Evolutionary conservation across 441 rosid species (phyloP).

Genomic region (Metrosideros polymorpha): DNA sequence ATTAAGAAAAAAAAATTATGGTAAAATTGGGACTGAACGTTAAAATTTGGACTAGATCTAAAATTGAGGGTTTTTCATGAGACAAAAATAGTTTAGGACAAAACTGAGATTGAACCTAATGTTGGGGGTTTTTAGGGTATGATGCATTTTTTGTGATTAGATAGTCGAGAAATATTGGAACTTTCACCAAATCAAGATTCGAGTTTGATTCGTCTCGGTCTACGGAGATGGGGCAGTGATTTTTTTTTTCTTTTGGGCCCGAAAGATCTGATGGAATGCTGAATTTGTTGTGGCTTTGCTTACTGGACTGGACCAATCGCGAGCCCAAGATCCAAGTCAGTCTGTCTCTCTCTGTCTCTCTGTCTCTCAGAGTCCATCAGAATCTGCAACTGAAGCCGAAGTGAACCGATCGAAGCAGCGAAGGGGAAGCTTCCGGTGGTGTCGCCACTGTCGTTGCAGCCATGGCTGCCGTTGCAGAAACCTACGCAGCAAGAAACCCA

Average conservation of each 20-base stretch:
- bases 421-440: neutral
- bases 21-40: no score
- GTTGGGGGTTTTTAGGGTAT: no score
- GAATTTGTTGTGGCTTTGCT: neutral
- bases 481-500: neutral
- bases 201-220: neutral
- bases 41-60: no score
- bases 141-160: neutral
- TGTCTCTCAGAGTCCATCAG: neutral
- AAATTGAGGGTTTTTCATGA: no score
- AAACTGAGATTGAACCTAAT: no score
- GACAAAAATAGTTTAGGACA: no score
- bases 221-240: neutral
- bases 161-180: neutral
- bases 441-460: neutral
- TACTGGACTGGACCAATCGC: neutral
- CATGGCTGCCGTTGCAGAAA: neutral
- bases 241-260: neutral
- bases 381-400: neutral
- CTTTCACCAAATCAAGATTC: neutral
- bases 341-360: neutral
- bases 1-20: no score
- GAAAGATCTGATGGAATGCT: neutral
- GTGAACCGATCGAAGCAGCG: neutral
- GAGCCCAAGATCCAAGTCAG: neutral